Conservation (phyloP, 331 rosid genomes). For the Quercus phellos region DNA sequence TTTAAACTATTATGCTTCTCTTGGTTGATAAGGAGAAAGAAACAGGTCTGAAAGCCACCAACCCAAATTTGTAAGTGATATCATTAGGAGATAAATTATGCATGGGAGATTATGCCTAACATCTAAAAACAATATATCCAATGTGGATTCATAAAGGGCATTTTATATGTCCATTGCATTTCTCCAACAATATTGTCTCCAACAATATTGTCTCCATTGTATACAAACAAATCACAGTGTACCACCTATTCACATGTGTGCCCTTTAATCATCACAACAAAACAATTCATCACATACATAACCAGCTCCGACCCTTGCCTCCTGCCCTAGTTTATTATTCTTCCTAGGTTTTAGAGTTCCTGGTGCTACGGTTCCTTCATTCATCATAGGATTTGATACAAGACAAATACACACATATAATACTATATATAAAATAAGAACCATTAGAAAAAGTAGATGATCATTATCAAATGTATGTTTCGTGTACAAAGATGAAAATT, state of each 20-base stretch:
- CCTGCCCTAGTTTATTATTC: constrained; percentile 22
- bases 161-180: background rate
- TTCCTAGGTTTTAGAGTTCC: constrained; percentile 10
- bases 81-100: background rate
- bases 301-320: constrained; percentile 30
- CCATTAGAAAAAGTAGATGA: background rate
- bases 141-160: background rate
- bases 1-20: background rate
- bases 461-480: background rate
- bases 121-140: background rate
- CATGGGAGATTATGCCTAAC: background rate
- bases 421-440: background rate
- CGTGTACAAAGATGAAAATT: background rate
- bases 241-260: constrained; percentile 68
- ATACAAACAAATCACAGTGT: constrained; percentile 43
- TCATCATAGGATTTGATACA: background rate
- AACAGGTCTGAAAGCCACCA: background rate
- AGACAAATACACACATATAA: background rate
- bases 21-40: background rate
- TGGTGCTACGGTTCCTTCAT: background rate
- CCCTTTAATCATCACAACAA: constrained; percentile 59
- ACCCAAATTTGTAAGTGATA: background rate
- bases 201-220: constrained; percentile 30
- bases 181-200: constrained; percentile 32
- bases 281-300: constrained; percentile 41